A percentile compares a stretch with the other conserved stretches of the same genome.
phyloP scores from a whole-genome alignment of 202 grass and related monocot genomes.

The Zizania palustris region DNA sequence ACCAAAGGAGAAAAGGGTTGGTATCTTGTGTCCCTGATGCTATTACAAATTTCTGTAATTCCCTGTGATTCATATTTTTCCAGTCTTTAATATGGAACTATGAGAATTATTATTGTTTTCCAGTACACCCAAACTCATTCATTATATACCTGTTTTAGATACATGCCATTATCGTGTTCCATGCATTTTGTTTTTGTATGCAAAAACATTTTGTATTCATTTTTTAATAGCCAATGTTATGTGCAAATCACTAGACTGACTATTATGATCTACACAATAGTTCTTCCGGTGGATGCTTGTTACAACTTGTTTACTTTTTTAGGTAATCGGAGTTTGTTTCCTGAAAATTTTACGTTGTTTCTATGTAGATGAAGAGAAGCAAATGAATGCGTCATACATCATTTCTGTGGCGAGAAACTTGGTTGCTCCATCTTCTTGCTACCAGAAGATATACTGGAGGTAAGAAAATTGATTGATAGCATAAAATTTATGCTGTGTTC shows the following conservation, averaged over 20 bases:
- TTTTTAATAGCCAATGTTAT: slow-evolving; percentile 14
- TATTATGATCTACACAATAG: background rate
- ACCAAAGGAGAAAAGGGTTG: slow-evolving; percentile 90
- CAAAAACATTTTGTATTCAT: background rate
- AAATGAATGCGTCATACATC: slow-evolving; percentile 98
- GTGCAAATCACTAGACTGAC: slow-evolving; percentile 10
- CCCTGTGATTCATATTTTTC: background rate
- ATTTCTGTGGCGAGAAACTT: slow-evolving; percentile 97
- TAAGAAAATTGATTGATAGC: slow-evolving; percentile 32
- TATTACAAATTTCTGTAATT: slow-evolving; percentile 18
- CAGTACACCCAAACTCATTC: too few species aligned
- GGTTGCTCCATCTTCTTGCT: slow-evolving; percentile 97
- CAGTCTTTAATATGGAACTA: background rate
- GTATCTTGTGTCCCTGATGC: slow-evolving; percentile 21
- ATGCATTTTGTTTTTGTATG: slow-evolving; percentile 16
- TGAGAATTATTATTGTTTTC: too few species aligned
- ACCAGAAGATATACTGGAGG: slow-evolving; percentile 94
- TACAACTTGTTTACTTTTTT: slow-evolving; percentile 15
- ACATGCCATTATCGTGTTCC: background rate
- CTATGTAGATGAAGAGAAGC: slow-evolving; percentile 77
- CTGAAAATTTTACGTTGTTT: slow-evolving; percentile 30
- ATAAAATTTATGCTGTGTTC: background rate
- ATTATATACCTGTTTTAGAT: slow-evolving; percentile 17
- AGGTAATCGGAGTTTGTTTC: slow-evolving; percentile 4
- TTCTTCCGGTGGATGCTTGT: background rate